These are phyloP conservation scores for Zygosaccharomyces siamensis DNA, from an alignment of 805 yeast species.

Conservation along the genomic window DNA sequence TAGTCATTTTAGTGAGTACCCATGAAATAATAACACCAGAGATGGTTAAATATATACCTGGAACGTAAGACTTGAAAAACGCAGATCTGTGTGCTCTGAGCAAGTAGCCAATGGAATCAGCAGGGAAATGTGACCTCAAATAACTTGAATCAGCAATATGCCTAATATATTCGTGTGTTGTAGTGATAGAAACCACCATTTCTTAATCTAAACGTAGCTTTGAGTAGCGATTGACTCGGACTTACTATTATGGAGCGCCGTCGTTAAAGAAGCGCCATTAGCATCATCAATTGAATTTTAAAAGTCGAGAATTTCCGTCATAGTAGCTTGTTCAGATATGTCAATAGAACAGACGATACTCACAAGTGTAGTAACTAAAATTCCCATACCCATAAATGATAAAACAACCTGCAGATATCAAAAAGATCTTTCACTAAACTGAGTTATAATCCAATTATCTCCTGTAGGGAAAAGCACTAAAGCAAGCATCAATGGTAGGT, in stretches of 20 bases:
- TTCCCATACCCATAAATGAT: constrained; percentile 45
- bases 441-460: constrained; percentile 16
- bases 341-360: constrained; percentile 44
- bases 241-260: constrained; percentile 37
- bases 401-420: constrained; percentile 33
- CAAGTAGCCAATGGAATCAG: constrained; percentile 13
- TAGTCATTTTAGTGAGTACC: constrained; percentile 11
- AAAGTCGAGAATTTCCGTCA: constrained; percentile 46
- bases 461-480: constrained; percentile 1
- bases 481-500: constrained; percentile 16
- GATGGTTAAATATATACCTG: constrained; percentile 23
- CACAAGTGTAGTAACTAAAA: constrained; percentile 57
- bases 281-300: constrained; percentile 48
- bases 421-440: constrained; percentile 30
- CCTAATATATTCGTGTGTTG: constrained; percentile 20
- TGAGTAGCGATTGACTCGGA: constrained; percentile 31
- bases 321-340: constrained; percentile 43
- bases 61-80: constrained; percentile 29
- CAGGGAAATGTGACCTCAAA: constrained; percentile 26
- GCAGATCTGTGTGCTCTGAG: constrained; percentile 25
- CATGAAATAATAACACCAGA: constrained; percentile 20
- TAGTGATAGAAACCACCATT: constrained; percentile 14
- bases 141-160: constrained; percentile 30
- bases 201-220: constrained; percentile 26
- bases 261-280: constrained; percentile 42